Evolutionary conservation across 768 basidiomycete species (phyloP).

Genomic region (Cyathus striatus): DNA sequence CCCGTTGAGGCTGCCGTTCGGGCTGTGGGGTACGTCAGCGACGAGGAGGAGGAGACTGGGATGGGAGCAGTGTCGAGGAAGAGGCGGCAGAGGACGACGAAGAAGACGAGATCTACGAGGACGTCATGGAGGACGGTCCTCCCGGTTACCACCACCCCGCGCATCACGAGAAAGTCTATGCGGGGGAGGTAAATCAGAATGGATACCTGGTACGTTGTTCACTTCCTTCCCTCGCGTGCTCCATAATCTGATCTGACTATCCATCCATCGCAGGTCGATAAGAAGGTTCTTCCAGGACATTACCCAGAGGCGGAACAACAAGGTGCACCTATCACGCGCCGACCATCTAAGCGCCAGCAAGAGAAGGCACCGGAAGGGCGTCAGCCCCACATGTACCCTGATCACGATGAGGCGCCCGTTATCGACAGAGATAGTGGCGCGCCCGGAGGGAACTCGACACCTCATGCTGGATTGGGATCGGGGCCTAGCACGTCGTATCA

Average conservation of each 20-base stretch:
- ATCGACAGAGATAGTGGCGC: conserved; percentile 6
- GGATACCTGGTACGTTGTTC: conserved; percentile 55
- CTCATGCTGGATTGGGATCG: too few species aligned
- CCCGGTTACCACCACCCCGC: conserved; percentile 57
- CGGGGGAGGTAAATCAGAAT: conserved; percentile 39
- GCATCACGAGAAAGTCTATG: conserved; percentile 17
- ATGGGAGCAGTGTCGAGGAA: conserved; percentile 29
- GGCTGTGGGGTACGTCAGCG: conserved; percentile 82
- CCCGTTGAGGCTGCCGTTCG: conserved; percentile 92
- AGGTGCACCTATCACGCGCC: background rate
- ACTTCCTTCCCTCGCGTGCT: background rate
- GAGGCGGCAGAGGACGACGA: conserved; percentile 27
- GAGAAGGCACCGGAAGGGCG: conserved; percentile 7
- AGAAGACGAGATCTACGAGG: conserved; percentile 37
- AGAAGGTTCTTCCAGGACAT: conserved; percentile 7
- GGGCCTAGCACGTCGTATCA: too few species aligned
- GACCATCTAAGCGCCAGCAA: conserved; percentile 2
- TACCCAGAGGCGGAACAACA: background rate
- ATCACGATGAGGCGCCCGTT: conserved; percentile 3
- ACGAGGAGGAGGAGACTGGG: conserved; percentile 47
- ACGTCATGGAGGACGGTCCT: conserved; percentile 40
- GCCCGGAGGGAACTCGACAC: too few species aligned
- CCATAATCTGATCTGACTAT: background rate
- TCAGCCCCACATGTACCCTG: background rate
- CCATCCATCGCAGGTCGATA: conserved; percentile 10